Conservation (phyloP, 1,139 yeast genomes). For the Zygoascus meyerae region DNA sequence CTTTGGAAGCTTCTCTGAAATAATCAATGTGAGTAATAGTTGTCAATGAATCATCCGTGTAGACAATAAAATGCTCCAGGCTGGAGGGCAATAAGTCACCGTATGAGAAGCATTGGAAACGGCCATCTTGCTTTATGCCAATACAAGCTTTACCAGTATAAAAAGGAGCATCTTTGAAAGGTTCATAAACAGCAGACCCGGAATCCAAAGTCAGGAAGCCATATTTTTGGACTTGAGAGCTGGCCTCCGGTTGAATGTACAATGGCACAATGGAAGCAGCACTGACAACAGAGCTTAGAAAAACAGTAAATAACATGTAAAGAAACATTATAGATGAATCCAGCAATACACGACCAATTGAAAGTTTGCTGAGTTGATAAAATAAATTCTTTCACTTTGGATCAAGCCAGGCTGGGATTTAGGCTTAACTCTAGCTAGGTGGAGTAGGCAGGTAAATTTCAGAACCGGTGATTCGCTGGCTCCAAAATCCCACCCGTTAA, state of each 20-base stretch:
- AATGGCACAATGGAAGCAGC: slow-evolving; percentile 3
- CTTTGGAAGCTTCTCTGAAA: slow-evolving; percentile 8
- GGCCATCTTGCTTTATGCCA: slow-evolving; percentile 20
- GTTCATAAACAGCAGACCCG: slow-evolving; percentile 7
- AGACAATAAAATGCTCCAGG: slow-evolving; percentile 15
- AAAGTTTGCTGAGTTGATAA: background rate
- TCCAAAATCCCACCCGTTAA: background rate
- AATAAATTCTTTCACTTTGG: background rate
- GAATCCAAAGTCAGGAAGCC: slow-evolving; percentile 9
- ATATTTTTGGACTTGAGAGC: background rate
- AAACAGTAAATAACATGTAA: background rate
- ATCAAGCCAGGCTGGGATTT: background rate
- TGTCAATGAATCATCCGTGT: slow-evolving; percentile 9
- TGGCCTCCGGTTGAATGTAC: slow-evolving; percentile 8
- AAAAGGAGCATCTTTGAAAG: slow-evolving; percentile 7
- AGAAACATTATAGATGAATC: background rate
- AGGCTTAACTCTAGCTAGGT: background rate
- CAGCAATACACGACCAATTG: background rate
- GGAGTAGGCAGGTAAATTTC: slow-evolving; percentile 1
- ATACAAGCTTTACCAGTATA: slow-evolving; percentile 21
- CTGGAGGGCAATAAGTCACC: slow-evolving; percentile 12
- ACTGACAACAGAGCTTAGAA: background rate
- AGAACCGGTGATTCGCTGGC: slow-evolving; percentile 8
- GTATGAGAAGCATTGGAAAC: slow-evolving; percentile 21
- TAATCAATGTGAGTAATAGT: slow-evolving; percentile 17